These are phyloP conservation scores for Trichoderma asperellum DNA, from an alignment of 2,329 filamentous ascomycete genomes.

Conservation along the genomic window DNA sequence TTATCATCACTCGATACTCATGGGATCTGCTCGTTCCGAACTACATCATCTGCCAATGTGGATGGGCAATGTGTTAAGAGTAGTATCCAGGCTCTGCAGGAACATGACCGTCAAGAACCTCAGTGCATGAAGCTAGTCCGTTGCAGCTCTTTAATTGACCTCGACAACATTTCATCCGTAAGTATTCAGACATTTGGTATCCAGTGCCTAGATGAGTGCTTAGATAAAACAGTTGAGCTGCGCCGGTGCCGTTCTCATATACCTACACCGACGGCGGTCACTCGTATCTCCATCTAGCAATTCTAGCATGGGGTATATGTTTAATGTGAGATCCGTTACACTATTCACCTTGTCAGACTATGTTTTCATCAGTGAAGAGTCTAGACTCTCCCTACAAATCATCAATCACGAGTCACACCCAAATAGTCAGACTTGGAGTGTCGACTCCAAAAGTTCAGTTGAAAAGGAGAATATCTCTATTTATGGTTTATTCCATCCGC, in stretches of 20 bases:
- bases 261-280: slow-evolving; percentile 66
- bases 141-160: slow-evolving; percentile 70
- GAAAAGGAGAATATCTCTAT: slow-evolving; percentile 82
- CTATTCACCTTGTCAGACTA: slow-evolving; percentile 71
- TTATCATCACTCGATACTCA: slow-evolving; percentile 44
- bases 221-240: slow-evolving; percentile 67
- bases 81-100: slow-evolving; percentile 45
- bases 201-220: not conserved
- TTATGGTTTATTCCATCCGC: slow-evolving; percentile 77
- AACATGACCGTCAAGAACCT: slow-evolving; percentile 48
- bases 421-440: slow-evolving; percentile 74
- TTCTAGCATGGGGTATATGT: slow-evolving; percentile 49
- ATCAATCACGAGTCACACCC: slow-evolving; percentile 82
- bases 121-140: slow-evolving; percentile 66
- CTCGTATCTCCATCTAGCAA: slow-evolving; percentile 64
- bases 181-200: not conserved
- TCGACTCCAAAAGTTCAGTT: slow-evolving; percentile 49
- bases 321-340: slow-evolving; percentile 66
- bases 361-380: slow-evolving; percentile 83
- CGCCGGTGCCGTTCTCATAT: slow-evolving; percentile 81
- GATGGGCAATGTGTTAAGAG: slow-evolving; percentile 23
- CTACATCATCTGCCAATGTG: slow-evolving; percentile 26
- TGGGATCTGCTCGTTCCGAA: too few species aligned
- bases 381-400: slow-evolving; percentile 81
- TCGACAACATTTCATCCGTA: slow-evolving; percentile 74